phyloP scores from a whole-genome alignment of 148 eudicot genomes.

The Rheum nobile region DNA sequence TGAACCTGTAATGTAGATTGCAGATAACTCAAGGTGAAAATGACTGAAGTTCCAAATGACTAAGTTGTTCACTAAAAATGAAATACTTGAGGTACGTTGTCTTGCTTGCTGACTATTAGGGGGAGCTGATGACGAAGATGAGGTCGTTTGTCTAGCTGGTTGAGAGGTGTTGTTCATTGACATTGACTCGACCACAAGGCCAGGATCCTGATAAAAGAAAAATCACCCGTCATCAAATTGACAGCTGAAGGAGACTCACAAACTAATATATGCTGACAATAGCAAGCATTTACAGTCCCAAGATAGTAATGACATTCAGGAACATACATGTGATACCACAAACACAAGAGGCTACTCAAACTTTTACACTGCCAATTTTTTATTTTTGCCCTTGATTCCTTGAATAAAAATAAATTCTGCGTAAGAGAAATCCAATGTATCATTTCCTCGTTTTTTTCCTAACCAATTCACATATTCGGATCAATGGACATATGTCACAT shows the following conservation, averaged over 20 bases:
- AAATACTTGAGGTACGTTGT: conserved; percentile 47
- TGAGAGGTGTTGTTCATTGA: conserved; percentile 46
- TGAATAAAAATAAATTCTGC: too few relatives aligned
- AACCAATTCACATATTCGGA: too few relatives aligned
- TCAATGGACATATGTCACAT: too few relatives aligned
- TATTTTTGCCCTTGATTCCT: too few relatives aligned
- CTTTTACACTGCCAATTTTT: too few relatives aligned
- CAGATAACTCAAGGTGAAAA: not conserved
- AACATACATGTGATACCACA: not conserved
- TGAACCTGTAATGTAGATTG: too few relatives aligned
- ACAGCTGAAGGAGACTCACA: not conserved
- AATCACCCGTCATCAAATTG: not conserved
- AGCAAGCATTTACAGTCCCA: not conserved
- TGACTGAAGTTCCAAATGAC: not conserved
- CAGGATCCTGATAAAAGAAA: conserved; percentile 55
- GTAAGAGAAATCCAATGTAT: too few relatives aligned
- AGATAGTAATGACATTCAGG: not conserved
- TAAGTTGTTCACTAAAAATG: not conserved
- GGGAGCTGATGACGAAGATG: conserved; percentile 42
- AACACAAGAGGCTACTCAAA: too few relatives aligned
- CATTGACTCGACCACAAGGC: conserved; percentile 80
- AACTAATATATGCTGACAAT: not conserved
- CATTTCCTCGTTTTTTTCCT: too few relatives aligned
- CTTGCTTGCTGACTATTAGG: too few relatives aligned
- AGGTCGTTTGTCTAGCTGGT: conserved; percentile 41